A percentile compares a stretch with the other conserved stretches of the same genome.
These are phyloP conservation scores for Colletotrichum tropicicola DNA, from an alignment of 2,329 filamentous ascomycete genomes.

Conservation along the genomic window DNA sequence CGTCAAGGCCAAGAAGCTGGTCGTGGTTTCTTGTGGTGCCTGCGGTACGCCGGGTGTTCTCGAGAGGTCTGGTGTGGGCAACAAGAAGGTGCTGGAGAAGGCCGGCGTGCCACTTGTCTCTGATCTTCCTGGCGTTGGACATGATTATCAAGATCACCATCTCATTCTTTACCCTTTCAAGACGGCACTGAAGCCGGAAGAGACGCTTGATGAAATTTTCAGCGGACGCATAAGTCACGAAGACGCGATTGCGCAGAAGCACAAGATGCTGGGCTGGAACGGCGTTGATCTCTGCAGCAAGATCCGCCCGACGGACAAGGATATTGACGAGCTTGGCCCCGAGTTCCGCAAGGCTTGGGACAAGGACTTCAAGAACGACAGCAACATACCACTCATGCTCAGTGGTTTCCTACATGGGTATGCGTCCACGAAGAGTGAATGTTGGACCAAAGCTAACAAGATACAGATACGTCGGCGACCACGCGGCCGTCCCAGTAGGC, in stretches of 20 bases:
- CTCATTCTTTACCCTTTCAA: conserved; percentile 60
- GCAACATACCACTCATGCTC: conserved; percentile 37
- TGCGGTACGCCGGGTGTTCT: conserved; percentile 56
- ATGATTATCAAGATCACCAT: conserved; percentile 59
- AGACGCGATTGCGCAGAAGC: conserved; percentile 34
- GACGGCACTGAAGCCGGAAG: conserved; percentile 50
- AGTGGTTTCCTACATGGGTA: conserved; percentile 33
- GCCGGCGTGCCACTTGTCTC: conserved; percentile 33
- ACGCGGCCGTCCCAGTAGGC: conserved; percentile 43
- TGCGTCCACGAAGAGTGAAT: background rate
- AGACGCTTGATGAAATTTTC: conserved; percentile 50
- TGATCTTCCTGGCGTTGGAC: conserved; percentile 35
- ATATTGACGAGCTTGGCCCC: conserved; percentile 58
- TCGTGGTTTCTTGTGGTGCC: conserved; percentile 51
- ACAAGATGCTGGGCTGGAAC: conserved; percentile 61
- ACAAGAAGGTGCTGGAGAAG: conserved; percentile 37
- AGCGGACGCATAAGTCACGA: conserved; percentile 32
- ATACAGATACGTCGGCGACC: conserved; percentile 40
- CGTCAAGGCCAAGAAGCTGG: conserved; percentile 54
- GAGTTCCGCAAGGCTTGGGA: conserved; percentile 61
- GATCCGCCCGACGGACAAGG: conserved; percentile 60
- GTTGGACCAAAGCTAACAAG: background rate
- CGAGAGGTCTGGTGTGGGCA: conserved; percentile 61
- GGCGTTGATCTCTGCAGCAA: conserved; percentile 61
- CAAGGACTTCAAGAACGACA: conserved; percentile 50